Evolutionary conservation across 1,139 yeast genomes (phyloP).

Genomic region (Suhomyces bribrorum): DNA sequence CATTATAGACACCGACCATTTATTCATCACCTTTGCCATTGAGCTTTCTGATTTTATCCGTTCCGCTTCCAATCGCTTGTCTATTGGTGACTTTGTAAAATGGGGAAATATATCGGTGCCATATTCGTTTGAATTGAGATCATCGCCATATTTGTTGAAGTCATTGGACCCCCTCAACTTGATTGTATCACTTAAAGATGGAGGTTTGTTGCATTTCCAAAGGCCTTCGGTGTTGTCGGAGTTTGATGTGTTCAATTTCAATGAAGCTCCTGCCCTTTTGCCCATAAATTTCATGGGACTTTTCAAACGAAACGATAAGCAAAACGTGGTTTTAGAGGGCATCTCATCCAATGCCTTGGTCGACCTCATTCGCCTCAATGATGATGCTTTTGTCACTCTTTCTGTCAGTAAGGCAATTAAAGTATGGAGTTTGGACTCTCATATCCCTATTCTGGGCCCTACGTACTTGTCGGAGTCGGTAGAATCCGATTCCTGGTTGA

Average conservation of each 20-base stretch:
- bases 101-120: slow-evolving; percentile 74
- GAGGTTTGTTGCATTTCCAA: slow-evolving; percentile 60
- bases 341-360: slow-evolving; percentile 35
- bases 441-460: slow-evolving; percentile 23
- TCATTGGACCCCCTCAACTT: slow-evolving; percentile 45
- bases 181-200: slow-evolving; percentile 67
- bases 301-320: slow-evolving; percentile 17
- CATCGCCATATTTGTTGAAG: slow-evolving; percentile 55
- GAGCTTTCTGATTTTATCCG: slow-evolving; percentile 33
- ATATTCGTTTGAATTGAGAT: slow-evolving; percentile 69
- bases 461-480: slow-evolving; percentile 19
- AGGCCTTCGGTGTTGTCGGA: slow-evolving; percentile 39
- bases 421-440: slow-evolving; percentile 54
- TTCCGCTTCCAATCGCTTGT: slow-evolving; percentile 18
- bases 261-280: slow-evolving; percentile 54
- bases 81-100: slow-evolving; percentile 32
- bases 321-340: slow-evolving; percentile 27
- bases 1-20: slow-evolving; percentile 23
- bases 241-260: slow-evolving; percentile 54
- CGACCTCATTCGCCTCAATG: slow-evolving; percentile 25
- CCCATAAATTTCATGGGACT: slow-evolving; percentile 37
- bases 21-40: slow-evolving; percentile 36
- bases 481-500: slow-evolving; percentile 29
- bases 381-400: slow-evolving; percentile 21
- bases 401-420: slow-evolving; percentile 53